Conservation (phyloP, 257 asterid genomes). For the Solanum paucissectum region DNA sequence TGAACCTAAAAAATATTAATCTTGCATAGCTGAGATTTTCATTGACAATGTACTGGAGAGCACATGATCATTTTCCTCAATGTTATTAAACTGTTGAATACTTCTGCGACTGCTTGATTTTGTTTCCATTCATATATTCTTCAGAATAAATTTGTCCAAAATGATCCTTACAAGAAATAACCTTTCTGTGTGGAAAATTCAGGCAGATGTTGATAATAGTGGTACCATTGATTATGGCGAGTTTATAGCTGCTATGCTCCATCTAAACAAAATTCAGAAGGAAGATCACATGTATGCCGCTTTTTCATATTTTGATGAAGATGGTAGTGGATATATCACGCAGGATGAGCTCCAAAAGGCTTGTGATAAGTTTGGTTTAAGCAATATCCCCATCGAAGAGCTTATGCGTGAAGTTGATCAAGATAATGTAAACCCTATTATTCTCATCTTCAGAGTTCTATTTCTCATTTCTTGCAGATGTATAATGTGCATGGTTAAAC, state of each 20-base stretch:
- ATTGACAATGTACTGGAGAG: neutral
- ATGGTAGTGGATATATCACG: conserved; percentile 43
- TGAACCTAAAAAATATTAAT: neutral
- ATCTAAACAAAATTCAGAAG: conserved; percentile 34
- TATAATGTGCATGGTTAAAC: neutral
- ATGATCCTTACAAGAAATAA: neutral
- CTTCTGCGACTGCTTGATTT: neutral
- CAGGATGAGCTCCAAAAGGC: conserved; percentile 37
- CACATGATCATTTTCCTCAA: neutral
- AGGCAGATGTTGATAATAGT: conserved; percentile 42
- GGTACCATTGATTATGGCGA: conserved; percentile 44
- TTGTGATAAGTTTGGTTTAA: conserved; percentile 30
- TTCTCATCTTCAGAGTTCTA: neutral
- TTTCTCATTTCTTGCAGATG: neutral
- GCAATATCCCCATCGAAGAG: conserved; percentile 26
- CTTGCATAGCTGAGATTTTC: neutral
- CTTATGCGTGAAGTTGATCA: conserved; percentile 36
- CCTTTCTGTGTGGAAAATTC: conserved; percentile 1
- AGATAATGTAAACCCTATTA: conserved; percentile 19
- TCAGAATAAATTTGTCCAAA: neutral
- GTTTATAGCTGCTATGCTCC: conserved; percentile 44
- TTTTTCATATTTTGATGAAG: conserved; percentile 39
- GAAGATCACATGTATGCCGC: conserved; percentile 43
- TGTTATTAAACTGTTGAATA: neutral
- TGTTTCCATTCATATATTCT: neutral